These are phyloP conservation scores for Endotrypanum monterogeii DNA, from an alignment of 208 protist species.

Conservation along the genomic window DNA sequence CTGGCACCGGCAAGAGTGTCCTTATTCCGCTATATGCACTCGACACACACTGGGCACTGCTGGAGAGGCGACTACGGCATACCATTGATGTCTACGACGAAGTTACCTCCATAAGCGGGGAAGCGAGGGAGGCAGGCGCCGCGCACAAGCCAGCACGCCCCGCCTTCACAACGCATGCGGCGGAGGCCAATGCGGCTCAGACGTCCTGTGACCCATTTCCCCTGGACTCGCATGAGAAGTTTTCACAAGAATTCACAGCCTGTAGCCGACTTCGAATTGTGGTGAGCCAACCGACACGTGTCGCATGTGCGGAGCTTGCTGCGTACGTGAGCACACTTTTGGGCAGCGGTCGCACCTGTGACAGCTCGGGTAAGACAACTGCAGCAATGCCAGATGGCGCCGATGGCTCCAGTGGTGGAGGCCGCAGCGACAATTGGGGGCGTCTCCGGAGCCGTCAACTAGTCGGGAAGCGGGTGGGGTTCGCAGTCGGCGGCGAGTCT, in stretches of 20 bases:
- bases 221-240: conserved; percentile 29
- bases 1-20: conserved; percentile 75
- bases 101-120: not conserved
- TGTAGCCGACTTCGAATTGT: conserved; percentile 69
- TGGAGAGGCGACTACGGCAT: conserved; percentile 33
- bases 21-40: conserved; percentile 69
- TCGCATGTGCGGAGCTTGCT: conserved; percentile 70
- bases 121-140: not conserved
- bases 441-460: conserved; percentile 1
- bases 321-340: conserved; percentile 45
- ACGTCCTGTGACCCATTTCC: conserved; percentile 8
- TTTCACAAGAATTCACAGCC: conserved; percentile 37
- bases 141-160: not conserved
- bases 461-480: conserved; percentile 69
- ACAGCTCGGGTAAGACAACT: not conserved
- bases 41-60: conserved; percentile 62
- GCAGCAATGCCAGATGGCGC: not conserved
- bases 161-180: not conserved
- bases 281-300: conserved; percentile 81
- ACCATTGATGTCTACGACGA: conserved; percentile 32
- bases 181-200: not conserved
- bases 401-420: not conserved
- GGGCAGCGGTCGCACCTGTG: conserved; percentile 3
- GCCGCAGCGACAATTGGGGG: not conserved
- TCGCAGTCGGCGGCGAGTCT: conserved; percentile 64